A percentile compares a stretch with the other conserved stretches of the same genome.
Evolutionary conservation across 148 eudicot genomes (phyloP).

Genomic region (Amaranthus hypochondriacus): DNA sequence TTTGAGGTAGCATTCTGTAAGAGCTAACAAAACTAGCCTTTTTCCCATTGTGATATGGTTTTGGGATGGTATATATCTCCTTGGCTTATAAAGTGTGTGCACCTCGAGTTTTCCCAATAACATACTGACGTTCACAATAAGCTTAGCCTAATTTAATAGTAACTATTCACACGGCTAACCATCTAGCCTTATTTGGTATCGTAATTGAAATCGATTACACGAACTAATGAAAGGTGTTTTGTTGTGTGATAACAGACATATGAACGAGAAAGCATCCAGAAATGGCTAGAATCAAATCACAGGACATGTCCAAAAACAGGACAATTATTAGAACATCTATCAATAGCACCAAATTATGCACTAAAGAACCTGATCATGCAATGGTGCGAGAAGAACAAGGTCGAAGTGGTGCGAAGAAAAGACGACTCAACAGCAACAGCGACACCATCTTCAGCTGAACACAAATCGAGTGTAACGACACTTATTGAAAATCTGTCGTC

Average conservation of each 20-base stretch:
- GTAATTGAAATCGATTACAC: no score
- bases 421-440: neutral
- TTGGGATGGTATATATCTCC: no score
- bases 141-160: no score
- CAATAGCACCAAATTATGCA: conserved; percentile 67
- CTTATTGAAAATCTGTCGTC: conserved; percentile 49
- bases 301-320: conserved; percentile 67
- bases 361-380: conserved; percentile 60
- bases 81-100: no score
- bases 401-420: conserved; percentile 34
- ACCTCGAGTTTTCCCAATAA: no score
- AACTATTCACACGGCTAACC: no score
- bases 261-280: conserved; percentile 67
- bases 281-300: conserved; percentile 59
- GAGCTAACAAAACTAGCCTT: no score
- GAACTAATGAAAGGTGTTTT: neutral
- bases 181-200: no score
- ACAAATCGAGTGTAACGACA: conserved; percentile 29
- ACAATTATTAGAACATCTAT: conserved; percentile 49
- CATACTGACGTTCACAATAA: no score
- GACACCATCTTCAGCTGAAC: conserved; percentile 22
- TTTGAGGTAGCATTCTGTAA: no score
- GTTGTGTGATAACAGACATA: conserved; percentile 43
- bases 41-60: no score
- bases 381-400: conserved; percentile 74